These are phyloP conservation scores for Phytophthora crassamura DNA, from an alignment of 352 stramenopile genomes.

Conservation along the genomic window DNA sequence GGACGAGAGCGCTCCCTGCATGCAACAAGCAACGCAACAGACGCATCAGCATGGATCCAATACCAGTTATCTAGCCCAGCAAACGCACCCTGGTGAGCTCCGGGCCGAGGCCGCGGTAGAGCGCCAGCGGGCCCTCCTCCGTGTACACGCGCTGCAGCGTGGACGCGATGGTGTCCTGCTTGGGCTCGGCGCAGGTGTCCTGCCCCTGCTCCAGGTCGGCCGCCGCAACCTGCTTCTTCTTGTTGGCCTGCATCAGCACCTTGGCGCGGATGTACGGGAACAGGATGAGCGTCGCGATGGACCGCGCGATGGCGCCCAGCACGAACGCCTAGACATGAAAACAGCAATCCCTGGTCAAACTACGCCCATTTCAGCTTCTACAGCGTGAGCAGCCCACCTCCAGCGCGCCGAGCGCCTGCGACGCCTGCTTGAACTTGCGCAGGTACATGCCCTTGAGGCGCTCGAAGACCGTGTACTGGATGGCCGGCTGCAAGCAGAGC, in stretches of 20 bases:
- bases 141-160: conserved; percentile 80
- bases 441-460: conserved; percentile 82
- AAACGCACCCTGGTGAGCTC: conserved; percentile 90
- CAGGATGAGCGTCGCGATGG: conserved; percentile 95
- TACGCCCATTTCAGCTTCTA: neutral
- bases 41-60: conserved; percentile 1
- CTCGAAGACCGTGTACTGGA: conserved; percentile 98
- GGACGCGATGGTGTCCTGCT: conserved; percentile 83
- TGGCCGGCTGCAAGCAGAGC: conserved; percentile 96
- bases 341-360: conserved; percentile 4
- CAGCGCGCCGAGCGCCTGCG: conserved; percentile 64
- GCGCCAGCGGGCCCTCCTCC: conserved; percentile 85
- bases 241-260: conserved; percentile 94
- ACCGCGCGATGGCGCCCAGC: conserved; percentile 93
- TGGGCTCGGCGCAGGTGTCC: conserved; percentile 25
- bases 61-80: neutral
- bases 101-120: conserved; percentile 95
- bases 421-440: conserved; percentile 61
- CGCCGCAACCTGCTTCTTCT: conserved; percentile 56
- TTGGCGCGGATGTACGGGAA: conserved; percentile 98
- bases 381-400: conserved; percentile 47
- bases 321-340: conserved; percentile 94
- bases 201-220: conserved; percentile 20
- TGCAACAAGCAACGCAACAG: conserved; percentile 3
- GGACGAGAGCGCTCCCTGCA: conserved; percentile 94